Evolutionary conservation across 2,329 filamentous ascomycete genomes (phyloP).

Genomic region (Nemania serpens): DNA sequence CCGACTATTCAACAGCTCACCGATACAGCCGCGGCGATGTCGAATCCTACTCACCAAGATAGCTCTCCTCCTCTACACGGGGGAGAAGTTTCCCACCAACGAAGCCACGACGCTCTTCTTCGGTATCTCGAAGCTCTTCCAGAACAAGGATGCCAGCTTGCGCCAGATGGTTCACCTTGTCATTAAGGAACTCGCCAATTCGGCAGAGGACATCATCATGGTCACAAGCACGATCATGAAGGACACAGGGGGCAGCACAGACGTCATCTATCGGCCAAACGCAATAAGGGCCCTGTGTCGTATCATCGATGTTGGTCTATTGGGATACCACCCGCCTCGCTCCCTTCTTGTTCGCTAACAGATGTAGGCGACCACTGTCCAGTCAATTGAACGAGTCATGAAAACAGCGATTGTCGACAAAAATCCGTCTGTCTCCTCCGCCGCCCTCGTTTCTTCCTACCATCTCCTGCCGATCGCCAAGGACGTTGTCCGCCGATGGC

Average conservation of each 20-base stretch:
- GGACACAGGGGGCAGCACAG: constrained; percentile 93
- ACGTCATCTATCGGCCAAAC: constrained; percentile 92
- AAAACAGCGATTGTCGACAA: constrained; percentile 99
- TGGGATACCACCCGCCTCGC: not conserved
- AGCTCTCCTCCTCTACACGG: constrained; percentile 91
- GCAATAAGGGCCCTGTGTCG: constrained; percentile 93
- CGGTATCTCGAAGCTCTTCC: constrained; percentile 98
- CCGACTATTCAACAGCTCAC: constrained; percentile 96
- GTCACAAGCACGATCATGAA: constrained; percentile 99
- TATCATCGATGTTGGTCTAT: constrained; percentile 82
- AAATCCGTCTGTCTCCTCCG: constrained; percentile 95
- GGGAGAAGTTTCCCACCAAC: constrained; percentile 94
- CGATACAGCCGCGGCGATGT: constrained; percentile 95
- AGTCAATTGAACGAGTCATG: constrained; percentile 97
- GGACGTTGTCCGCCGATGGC: constrained; percentile 96
- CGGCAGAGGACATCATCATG: constrained; percentile 99
- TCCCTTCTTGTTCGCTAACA: constrained; percentile 26
- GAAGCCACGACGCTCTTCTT: constrained; percentile 99
- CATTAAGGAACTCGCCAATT: constrained; percentile 95
- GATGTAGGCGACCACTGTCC: constrained; percentile 82
- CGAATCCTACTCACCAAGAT: constrained; percentile 98
- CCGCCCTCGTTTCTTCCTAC: constrained; percentile 94
- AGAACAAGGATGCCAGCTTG: constrained; percentile 97
- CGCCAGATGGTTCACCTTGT: constrained; percentile 99
- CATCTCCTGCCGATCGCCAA: constrained; percentile 94